These are phyloP conservation scores for Aspergillus caelatus DNA, from an alignment of 2,329 filamentous ascomycete species.

Conservation along the genomic window DNA sequence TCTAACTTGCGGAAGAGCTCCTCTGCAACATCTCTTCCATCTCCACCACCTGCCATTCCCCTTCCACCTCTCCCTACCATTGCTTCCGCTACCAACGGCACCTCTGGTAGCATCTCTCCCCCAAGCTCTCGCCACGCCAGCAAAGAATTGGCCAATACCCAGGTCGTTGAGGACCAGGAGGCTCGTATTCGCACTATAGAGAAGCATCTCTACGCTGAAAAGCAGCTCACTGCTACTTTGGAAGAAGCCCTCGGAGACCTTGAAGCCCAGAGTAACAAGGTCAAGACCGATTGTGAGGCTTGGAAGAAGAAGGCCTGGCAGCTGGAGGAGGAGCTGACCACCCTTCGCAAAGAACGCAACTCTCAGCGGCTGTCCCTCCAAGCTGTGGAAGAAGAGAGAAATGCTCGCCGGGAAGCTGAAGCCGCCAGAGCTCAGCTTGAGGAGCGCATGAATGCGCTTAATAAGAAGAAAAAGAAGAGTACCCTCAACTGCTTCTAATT, in stretches of 20 bases:
- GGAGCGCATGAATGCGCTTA: constrained; percentile 90
- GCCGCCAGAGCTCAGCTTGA: constrained; percentile 85
- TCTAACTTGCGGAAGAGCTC: constrained; percentile 82
- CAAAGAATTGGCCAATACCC: constrained; percentile 76
- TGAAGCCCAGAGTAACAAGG: constrained; percentile 87
- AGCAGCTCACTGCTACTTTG: constrained; percentile 90
- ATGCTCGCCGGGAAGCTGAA: constrained; percentile 88
- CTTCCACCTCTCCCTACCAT: constrained; percentile 81
- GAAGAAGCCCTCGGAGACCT: constrained; percentile 95
- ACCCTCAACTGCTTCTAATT: constrained; percentile 94
- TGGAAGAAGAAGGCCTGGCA: constrained; percentile 85
- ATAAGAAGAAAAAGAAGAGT: constrained; percentile 91
- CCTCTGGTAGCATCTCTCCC: constrained; percentile 58
- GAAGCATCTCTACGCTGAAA: constrained; percentile 94
- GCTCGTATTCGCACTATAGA: constrained; percentile 93
- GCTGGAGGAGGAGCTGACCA: constrained; percentile 65
- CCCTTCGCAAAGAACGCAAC: constrained; percentile 61
- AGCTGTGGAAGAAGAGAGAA: constrained; percentile 93
- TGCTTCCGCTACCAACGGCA: constrained; percentile 52
- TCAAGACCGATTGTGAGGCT: constrained; percentile 84
- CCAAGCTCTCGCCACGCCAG: constrained; percentile 72
- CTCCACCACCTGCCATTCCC: constrained; percentile 93
- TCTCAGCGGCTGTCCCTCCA: constrained; percentile 71
- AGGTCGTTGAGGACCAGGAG: constrained; percentile 93
- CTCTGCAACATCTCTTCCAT: constrained; percentile 82